Conservation (phyloP, 2,329 filamentous ascomycete genomes). For the Penicillium sp. region DNA sequence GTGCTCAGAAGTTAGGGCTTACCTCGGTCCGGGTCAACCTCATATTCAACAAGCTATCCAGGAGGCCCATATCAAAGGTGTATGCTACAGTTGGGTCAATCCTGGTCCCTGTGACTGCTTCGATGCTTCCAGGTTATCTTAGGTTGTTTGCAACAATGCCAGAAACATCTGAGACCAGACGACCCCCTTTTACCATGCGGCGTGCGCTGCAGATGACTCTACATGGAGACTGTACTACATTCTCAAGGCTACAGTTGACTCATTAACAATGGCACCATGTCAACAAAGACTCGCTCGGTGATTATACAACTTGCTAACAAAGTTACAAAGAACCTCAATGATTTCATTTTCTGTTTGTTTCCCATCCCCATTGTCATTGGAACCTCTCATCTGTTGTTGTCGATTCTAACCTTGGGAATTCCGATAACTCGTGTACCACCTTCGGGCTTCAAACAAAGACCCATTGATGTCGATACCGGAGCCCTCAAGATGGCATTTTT, state of each 20-base stretch:
- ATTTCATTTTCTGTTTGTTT: background rate
- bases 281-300: background rate
- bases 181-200: background rate
- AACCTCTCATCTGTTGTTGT: background rate
- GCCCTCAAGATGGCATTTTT: background rate
- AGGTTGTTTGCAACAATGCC: background rate
- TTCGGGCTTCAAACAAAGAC: background rate
- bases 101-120: background rate
- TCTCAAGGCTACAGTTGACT: background rate
- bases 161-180: too few species aligned
- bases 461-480: slow-evolving; percentile 1
- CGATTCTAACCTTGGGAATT: too few species aligned
- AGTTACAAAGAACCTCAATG: background rate
- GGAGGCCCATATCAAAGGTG: too few species aligned
- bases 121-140: background rate
- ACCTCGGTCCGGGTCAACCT: too few species aligned
- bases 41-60: too few species aligned
- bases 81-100: background rate
- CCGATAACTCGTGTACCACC: background rate
- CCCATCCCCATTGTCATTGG: slow-evolving; percentile 2
- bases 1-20: too few species aligned
- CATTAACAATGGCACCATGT: background rate
- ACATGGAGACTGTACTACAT: background rate
- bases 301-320: background rate
- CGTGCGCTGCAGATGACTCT: background rate